Conservation (phyloP, 805 yeast genomes). For the Kuraishia cidri region DNA sequence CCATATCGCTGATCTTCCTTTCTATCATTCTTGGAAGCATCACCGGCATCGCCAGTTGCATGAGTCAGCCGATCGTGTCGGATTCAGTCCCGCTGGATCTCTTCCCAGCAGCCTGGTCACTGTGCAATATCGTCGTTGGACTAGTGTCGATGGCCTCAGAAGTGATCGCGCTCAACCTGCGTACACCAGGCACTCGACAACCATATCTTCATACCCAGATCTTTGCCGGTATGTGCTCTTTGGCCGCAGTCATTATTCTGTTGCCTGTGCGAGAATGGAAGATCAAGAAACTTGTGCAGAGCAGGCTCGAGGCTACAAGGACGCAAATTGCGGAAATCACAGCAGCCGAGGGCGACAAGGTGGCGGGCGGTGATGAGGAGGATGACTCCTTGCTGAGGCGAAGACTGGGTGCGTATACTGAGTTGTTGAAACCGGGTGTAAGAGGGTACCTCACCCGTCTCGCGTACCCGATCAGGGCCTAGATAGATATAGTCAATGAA, state of each 20-base stretch:
- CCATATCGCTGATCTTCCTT: conserved; percentile 27
- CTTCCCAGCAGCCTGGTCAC: conserved; percentile 20
- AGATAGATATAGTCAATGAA: too few species aligned
- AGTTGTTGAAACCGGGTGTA: neutral
- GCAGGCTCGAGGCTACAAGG: too few species aligned
- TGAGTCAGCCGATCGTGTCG: conserved; percentile 17
- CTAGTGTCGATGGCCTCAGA: conserved; percentile 17
- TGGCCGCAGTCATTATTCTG: conserved; percentile 22
- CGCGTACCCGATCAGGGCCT: neutral
- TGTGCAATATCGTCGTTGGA: conserved; percentile 15
- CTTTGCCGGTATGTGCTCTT: conserved; percentile 33
- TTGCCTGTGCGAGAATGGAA: conserved; percentile 43
- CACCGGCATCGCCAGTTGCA: conserved; percentile 31
- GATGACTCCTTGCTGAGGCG: neutral
- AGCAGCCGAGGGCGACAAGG: too few species aligned
- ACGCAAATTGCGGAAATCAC: too few species aligned
- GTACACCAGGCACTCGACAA: conserved; percentile 3
- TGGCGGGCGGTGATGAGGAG: neutral
- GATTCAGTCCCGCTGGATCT: conserved; percentile 15
- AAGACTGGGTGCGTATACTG: neutral
- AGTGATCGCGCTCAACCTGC: conserved; percentile 17
- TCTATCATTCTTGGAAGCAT: conserved; percentile 31
- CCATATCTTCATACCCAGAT: conserved; percentile 47
- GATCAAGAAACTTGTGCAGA: conserved; percentile 15
- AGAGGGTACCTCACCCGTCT: neutral